Evolutionary conservation across 2,329 filamentous ascomycete species (phyloP), one percentile per base, ranked within the genome.

Genomic region (Paecilomyces sp.): DNA sequence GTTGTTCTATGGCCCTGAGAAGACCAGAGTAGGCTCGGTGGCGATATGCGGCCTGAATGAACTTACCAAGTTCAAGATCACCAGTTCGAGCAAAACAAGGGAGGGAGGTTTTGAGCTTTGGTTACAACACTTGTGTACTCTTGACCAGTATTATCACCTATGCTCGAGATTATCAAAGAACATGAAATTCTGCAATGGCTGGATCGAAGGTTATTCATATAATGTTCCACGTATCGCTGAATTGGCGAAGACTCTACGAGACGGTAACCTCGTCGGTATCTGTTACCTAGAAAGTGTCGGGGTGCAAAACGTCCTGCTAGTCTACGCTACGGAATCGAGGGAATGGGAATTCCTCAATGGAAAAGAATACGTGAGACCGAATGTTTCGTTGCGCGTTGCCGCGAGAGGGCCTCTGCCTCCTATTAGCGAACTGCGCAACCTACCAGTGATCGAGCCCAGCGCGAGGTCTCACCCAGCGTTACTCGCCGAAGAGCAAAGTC

Each of bases 201-300:
- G 70, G 68, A 62, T 76, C 28, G 65, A 72, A 58, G 70, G 71
- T 0, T 78, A 67, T 59, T 52, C 66, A 15, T 70, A 76, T 53
- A 74, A 69, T 3, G 65, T 70, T 33, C 28, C 61, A 9, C 57
- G 57, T 2, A 51, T 77, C 11, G 67, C 66, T 47, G 58, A 58
- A 3, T 62, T 74, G 55, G 67, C 68, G 12, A 59, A 71, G 18
- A 60, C 65, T 15, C 65, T 77, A 18, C 61, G 61, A 2, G 61
- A 61, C 18, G 60, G 66, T 18, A 61, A 69, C 18, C 61, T 68
- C 11, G 63, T 72, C 47, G 74, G 71, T 9, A 68, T 76, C 57
- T 72, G 64, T 56, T 65, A 67, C 47, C 66, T 58, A 3, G 25
- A 54, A 2, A 8, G 15, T 18, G 13, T 12, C 2, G 36, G 50